Evolutionary conservation across 805 yeast species (phyloP).

Genomic region (Ogataea sp.): DNA sequence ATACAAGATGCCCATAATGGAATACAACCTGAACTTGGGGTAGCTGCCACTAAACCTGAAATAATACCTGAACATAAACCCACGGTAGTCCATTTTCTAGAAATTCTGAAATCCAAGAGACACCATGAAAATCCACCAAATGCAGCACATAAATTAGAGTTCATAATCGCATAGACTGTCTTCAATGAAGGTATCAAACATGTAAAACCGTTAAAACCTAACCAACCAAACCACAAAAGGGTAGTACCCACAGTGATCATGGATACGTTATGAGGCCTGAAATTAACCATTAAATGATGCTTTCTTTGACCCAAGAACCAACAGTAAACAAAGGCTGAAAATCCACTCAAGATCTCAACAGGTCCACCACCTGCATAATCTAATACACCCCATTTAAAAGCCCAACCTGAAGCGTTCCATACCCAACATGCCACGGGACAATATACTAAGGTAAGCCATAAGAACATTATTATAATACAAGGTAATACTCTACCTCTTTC

Average conservation of each 20-base stretch:
- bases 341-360: constrained; percentile 87
- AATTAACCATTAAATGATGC: constrained; percentile 72
- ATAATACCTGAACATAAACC: constrained; percentile 94
- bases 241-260: constrained; percentile 84
- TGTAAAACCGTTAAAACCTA: constrained; percentile 90
- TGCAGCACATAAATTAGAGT: constrained; percentile 83
- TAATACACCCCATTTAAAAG: constrained; percentile 80
- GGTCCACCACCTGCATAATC: constrained; percentile 99
- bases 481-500: constrained; percentile 91
- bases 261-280: constrained; percentile 92
- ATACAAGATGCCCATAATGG: constrained; percentile 88
- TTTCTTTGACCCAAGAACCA: constrained; percentile 71
- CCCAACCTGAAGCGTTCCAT: constrained; percentile 95
- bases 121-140: constrained; percentile 93
- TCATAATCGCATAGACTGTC: constrained; percentile 85
- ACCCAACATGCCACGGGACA: constrained; percentile 95
- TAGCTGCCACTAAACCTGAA: constrained; percentile 94
- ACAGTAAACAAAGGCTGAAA: constrained; percentile 83
- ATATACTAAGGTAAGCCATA: constrained; percentile 89
- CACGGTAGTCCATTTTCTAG: constrained; percentile 87
- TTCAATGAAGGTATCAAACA: constrained; percentile 75
- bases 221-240: constrained; percentile 91
- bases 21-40: constrained; percentile 88
- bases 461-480: constrained; percentile 68
- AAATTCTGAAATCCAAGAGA: constrained; percentile 78